phyloP scores from a whole-genome alignment of 352 stramenopile species.

The Pythium folliculosum region DNA sequence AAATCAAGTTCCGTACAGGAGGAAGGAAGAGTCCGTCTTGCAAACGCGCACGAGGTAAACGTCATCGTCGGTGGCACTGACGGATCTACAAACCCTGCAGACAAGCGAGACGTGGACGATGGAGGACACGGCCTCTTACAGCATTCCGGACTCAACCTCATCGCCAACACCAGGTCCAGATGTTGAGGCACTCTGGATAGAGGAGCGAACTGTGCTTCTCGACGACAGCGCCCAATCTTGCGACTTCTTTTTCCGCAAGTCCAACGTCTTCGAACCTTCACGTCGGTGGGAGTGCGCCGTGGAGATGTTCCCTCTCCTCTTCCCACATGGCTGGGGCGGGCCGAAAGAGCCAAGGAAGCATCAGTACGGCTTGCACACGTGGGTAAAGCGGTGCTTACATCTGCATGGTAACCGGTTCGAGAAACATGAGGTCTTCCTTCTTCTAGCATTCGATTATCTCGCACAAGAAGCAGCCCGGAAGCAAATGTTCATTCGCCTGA shows the following conservation, averaged over 20 bases:
- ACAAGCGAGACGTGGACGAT: not conserved
- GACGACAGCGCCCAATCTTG: not conserved
- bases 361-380: not conserved
- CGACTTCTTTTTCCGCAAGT: constrained; percentile 11
- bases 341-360: not conserved
- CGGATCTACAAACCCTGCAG: not conserved
- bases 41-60: not conserved
- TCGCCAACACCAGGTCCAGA: not conserved
- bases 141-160: constrained; percentile 1
- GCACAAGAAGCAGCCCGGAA: not conserved
- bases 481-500: not conserved
- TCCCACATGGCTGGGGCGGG: not conserved
- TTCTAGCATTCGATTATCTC: not conserved
- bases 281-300: not conserved
- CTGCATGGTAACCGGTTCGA: not conserved
- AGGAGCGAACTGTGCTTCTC: constrained; percentile 5
- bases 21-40: not conserved
- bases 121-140: not conserved
- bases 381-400: not conserved
- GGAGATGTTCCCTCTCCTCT: not conserved
- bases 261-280: not conserved
- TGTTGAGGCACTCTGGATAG: not conserved
- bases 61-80: not conserved
- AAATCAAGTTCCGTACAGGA: not conserved
- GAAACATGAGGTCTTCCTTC: not conserved